These are phyloP conservation scores for Entoloma clypeatum DNA, from an alignment of 1,284 basidiomycete genomes.

Conservation along the genomic window DNA sequence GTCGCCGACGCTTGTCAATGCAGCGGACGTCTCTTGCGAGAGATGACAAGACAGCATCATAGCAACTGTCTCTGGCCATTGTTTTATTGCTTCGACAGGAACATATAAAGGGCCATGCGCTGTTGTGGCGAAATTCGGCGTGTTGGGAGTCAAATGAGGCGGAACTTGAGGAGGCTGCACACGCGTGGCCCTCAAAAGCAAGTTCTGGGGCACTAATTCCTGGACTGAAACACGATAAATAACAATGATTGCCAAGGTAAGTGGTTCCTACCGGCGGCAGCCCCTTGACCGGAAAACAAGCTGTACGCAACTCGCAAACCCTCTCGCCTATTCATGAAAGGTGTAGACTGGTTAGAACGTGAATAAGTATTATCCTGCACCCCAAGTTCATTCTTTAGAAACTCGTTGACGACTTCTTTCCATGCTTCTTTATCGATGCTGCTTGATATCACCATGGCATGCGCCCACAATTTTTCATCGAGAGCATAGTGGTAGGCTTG, in stretches of 20 bases:
- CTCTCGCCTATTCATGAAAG: conserved; percentile 53
- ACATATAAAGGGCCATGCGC: conserved; percentile 42
- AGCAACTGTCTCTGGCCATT: conserved; percentile 86
- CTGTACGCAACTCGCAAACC: conserved; percentile 82
- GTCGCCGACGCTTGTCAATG: conserved; percentile 86
- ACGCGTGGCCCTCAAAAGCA: conserved; percentile 38
- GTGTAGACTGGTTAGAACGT: conserved; percentile 11
- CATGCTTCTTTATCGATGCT: conserved; percentile 91
- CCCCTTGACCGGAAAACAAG: conserved; percentile 81
- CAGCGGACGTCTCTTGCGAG: conserved; percentile 60
- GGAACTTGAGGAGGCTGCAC: conserved; percentile 39
- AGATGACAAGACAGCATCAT: conserved; percentile 81
- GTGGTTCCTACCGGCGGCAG: conserved; percentile 58
- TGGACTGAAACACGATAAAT: conserved; percentile 51
- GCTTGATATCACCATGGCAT: conserved; percentile 94
- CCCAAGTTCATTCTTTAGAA: conserved; percentile 78
- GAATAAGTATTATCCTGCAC: conserved; percentile 27
- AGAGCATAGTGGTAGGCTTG: conserved; percentile 89
- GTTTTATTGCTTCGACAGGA: conserved; percentile 54
- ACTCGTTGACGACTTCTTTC: conserved; percentile 88
- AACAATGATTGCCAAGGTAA: conserved; percentile 5
- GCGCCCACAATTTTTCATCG: conserved; percentile 89
- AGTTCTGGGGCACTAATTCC: conserved; percentile 64
- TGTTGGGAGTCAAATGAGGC: conserved; percentile 53
- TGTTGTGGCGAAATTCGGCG: conserved; percentile 56